A percentile compares a stretch with the other conserved stretches of the same genome.
Conservation (phyloP, 441 rosid species). For the Raphanus hybrid region DNA sequence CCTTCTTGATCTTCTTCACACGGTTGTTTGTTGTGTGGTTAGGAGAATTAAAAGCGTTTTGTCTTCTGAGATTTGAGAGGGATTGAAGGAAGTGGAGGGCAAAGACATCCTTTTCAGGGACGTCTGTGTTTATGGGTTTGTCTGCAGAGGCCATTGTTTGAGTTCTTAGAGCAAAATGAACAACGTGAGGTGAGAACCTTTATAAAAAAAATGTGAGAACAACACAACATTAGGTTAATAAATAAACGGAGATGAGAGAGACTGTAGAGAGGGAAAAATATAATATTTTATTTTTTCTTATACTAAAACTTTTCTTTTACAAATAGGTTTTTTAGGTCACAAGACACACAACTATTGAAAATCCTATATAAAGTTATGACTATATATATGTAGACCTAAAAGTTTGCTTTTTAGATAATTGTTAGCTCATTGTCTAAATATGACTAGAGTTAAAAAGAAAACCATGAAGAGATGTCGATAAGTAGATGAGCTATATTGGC, state of each 20-base stretch:
- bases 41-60: conserved; percentile 21
- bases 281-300: not conserved
- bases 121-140: conserved; percentile 39
- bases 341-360: conserved; percentile 30
- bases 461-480: conserved; percentile 12
- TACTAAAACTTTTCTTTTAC: conserved; percentile 3
- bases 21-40: conserved; percentile 28
- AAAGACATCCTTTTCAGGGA: conserved; percentile 37
- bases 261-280: not conserved
- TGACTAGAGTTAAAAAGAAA: not conserved
- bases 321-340: conserved; percentile 29
- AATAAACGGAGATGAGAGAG: conserved; percentile 31
- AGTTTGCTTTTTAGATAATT: not conserved
- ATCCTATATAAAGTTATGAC: conserved; percentile 1
- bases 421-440: conserved; percentile 2
- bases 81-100: conserved; percentile 39
- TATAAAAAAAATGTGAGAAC: conserved; percentile 11
- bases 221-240: conserved; percentile 38
- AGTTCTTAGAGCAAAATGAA: conserved; percentile 26
- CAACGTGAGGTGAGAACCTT: conserved; percentile 34
- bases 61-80: conserved; percentile 40
- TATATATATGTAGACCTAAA: not conserved
- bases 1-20: conserved; percentile 40
- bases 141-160: conserved; percentile 37
- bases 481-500: not conserved